Evolutionary conservation across 192 early-diverging fungal species (phyloP), one percentile per base, ranked within the genome.

Genomic region (Entomortierella lignicola): DNA sequence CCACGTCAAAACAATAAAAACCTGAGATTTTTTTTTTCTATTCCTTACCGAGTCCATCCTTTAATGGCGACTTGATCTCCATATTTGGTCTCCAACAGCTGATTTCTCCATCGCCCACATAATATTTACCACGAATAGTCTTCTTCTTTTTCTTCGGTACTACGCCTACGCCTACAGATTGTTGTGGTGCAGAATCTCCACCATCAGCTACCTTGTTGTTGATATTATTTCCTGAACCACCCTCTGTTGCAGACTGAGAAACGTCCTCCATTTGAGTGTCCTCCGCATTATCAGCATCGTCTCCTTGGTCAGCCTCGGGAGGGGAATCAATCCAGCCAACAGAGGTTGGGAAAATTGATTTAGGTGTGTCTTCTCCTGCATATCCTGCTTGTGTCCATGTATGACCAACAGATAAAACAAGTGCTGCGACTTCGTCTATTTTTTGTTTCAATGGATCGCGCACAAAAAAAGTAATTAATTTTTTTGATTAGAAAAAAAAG

Each of bases 361-460:
- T 91, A 10, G 98, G 98, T 34, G 90, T 86, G 82, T 99, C 97
- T 72, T 99, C 97, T 61, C 98, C 98, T n/a, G 96, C 95, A 82
- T 93, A 98, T 57, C 98, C 98, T 25, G 95, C 96, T 56, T 94
- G 94, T 39, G 92, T 92, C 83, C 89, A 92, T 48, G 90, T 88
- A 66, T 92, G 90, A 44, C 98, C 98, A 48, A 98, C 85, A 70
- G 99, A 97, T 66, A 99, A 75, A 37, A 99, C 96, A 21, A 99
- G 72, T 10, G 96, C 97, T 54, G 91, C 90, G 52, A 98, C 96
- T 85, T 99, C 96, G 85, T 99, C 96, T 89, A 73, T 52, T n/a
- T n/a, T n/a, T n/a, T n/a, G n/a, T n/a, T n/a, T n/a, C n/a, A n/a
- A n/a, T 5, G 29, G 32, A 30, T 60, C 34, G 7, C 3, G 17